Percentiles rank a stretch among this genome's conserved stretches.
These are phyloP conservation scores for Colletotrichum echinochloae DNA, from an alignment of 2,329 filamentous ascomycete genomes.

Conservation along the genomic window DNA sequence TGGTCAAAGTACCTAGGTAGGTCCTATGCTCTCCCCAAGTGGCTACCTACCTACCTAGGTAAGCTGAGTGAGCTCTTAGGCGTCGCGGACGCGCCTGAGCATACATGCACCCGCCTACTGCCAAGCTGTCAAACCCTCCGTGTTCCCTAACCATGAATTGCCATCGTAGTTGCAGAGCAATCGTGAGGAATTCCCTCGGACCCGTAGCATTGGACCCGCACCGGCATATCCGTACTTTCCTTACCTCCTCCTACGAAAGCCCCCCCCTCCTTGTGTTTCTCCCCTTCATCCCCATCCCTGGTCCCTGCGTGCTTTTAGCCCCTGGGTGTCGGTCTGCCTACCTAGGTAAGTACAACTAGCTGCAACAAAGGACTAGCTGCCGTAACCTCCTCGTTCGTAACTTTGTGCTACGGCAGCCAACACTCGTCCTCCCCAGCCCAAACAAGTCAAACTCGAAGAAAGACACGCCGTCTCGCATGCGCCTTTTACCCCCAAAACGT, in stretches of 20 bases:
- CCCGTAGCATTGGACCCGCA: background rate
- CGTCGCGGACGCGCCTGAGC: background rate
- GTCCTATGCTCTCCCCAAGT: too few relatives aligned
- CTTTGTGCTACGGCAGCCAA: conserved; percentile 14
- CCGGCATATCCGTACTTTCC: background rate
- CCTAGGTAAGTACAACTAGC: background rate
- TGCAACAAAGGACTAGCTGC: background rate
- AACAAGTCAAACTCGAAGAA: conserved; percentile 8
- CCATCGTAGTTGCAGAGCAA: too few relatives aligned
- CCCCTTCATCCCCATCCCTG: conserved; percentile 19
- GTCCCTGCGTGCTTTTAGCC: conserved; percentile 38
- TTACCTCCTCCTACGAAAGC: background rate
- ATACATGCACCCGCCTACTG: background rate
- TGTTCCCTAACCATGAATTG: background rate
- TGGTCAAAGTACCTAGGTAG: too few relatives aligned
- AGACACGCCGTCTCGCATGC: conserved; percentile 19
- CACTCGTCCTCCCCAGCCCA: conserved; percentile 6
- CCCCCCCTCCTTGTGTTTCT: conserved; percentile 22
- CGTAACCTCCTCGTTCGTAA: background rate
- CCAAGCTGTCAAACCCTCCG: background rate
- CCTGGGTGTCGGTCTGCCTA: conserved; percentile 15
- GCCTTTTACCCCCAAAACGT: conserved; percentile 11
- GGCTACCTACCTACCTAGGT: too few relatives aligned
- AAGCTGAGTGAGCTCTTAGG: background rate
- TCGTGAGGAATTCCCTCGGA: background rate